Percentiles rank a stretch among this genome's conserved stretches.
These are phyloP conservation scores for Podospora australis DNA, from an alignment of 495 filamentous ascomycete genomes.

Conservation along the genomic window DNA sequence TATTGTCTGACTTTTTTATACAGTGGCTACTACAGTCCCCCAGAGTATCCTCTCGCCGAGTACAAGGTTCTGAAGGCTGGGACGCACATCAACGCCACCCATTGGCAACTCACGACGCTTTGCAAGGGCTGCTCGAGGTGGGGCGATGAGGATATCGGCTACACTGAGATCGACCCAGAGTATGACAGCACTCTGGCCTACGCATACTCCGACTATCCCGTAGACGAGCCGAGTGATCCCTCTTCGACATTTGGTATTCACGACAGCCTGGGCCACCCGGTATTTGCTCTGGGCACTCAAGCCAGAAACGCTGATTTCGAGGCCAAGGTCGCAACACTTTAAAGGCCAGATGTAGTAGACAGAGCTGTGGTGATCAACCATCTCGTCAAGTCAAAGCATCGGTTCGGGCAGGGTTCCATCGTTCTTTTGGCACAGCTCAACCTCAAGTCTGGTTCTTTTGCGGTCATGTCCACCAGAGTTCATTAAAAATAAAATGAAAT, in stretches of 20 bases:
- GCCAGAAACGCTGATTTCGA: constrained; percentile 25
- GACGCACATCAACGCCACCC: constrained; percentile 38
- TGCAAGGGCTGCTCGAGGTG: constrained; percentile 39
- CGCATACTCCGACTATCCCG: constrained; percentile 29
- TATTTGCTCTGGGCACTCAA: constrained; percentile 28
- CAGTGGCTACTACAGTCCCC: constrained; percentile 42
- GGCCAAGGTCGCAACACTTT: constrained; percentile 14
- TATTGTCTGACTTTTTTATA: constrained; percentile 12
- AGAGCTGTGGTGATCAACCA: background rate
- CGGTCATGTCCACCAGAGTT: too few relatives aligned
- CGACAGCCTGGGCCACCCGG: constrained; percentile 39
- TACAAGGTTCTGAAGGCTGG: constrained; percentile 38
- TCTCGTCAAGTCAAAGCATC: too few relatives aligned
- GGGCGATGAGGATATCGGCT: constrained; percentile 37
- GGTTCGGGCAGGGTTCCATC: too few relatives aligned
- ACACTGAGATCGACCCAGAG: constrained; percentile 30
- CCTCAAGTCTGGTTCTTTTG: too few relatives aligned
- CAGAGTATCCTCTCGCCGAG: constrained; percentile 24
- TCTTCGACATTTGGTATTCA: constrained; percentile 39
- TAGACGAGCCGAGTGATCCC: constrained; percentile 29
- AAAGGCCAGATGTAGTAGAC: background rate
- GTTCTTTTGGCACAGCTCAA: too few relatives aligned
- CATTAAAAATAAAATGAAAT: too few relatives aligned
- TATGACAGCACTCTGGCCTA: constrained; percentile 35
- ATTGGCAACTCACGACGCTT: constrained; percentile 39